A percentile compares a stretch with the other conserved stretches of the same genome.
Conservation (phyloP, 305 asterid genomes). For the Nicotiana rustica region DNA sequence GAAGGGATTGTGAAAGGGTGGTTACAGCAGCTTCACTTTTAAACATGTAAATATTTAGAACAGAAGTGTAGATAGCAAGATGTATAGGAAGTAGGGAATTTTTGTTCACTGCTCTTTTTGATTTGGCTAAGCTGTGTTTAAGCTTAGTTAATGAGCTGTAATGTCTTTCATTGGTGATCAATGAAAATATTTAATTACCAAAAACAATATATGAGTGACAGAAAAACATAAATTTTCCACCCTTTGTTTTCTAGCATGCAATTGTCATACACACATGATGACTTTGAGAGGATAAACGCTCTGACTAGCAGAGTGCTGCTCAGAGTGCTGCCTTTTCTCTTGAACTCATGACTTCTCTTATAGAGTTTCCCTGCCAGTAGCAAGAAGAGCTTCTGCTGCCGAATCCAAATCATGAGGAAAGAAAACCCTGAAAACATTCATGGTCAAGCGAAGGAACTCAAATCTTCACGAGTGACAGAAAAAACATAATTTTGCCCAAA, state of each 20-base stretch:
- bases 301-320: background rate
- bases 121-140: too few species aligned
- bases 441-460: constrained; percentile 13
- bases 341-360: constrained; percentile 33
- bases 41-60: too few species aligned
- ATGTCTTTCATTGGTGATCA: too few species aligned
- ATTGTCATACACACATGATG: background rate
- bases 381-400: constrained; percentile 83
- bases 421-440: constrained; percentile 67
- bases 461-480: background rate
- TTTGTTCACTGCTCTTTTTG: too few species aligned
- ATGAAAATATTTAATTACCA: too few species aligned
- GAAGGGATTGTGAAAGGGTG: too few species aligned
- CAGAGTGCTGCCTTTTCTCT: background rate
- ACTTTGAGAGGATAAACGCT: background rate
- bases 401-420: constrained; percentile 92
- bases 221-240: too few species aligned
- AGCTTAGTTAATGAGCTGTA: too few species aligned
- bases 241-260: background rate
- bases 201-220: too few species aligned
- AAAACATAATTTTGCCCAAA: background rate
- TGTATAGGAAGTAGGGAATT: too few species aligned
- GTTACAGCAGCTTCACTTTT: too few species aligned
- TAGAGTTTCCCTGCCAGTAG: constrained; percentile 45
- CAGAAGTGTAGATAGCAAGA: too few species aligned